Conservation (phyloP, 2,329 filamentous ascomycete species). For the Epichloe baconii region DNA sequence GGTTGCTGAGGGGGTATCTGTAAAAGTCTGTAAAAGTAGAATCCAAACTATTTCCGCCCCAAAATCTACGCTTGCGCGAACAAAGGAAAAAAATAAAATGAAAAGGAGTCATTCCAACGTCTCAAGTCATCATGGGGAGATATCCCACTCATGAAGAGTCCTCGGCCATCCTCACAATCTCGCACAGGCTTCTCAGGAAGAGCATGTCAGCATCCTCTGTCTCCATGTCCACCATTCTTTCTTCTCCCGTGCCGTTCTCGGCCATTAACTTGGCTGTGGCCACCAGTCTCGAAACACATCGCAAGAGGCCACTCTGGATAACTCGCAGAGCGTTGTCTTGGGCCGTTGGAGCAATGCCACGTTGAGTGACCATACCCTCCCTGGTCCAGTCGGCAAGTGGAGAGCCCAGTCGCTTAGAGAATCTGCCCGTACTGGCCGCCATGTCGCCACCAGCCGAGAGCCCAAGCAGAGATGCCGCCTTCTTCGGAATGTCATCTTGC, state of each 20-base stretch:
- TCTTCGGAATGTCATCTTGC: conserved; percentile 31
- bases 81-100: neutral
- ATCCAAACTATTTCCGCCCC: neutral
- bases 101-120: neutral
- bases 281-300: conserved; percentile 38
- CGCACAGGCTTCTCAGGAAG: conserved; percentile 28
- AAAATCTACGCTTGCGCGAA: neutral
- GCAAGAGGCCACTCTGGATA: conserved; percentile 35
- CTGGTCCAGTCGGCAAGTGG: conserved; percentile 15
- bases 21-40: neutral
- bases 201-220: conserved; percentile 22
- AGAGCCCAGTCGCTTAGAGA: conserved; percentile 14
- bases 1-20: neutral
- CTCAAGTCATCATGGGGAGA: neutral
- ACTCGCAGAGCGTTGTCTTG: conserved; percentile 26
- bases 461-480: conserved; percentile 39
- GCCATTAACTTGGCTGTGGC: conserved; percentile 30
- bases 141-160: conserved; percentile 10
- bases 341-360: conserved; percentile 9
- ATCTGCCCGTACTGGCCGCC: conserved; percentile 11
- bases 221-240: conserved; percentile 18
- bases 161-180: conserved; percentile 27
- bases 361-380: conserved; percentile 13
- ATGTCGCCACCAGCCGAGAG: conserved; percentile 19
- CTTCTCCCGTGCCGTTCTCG: conserved; percentile 16